Evolutionary conservation across 192 early-diverging fungal species (phyloP).

Genomic region (Rhizophlyctis rosea): DNA sequence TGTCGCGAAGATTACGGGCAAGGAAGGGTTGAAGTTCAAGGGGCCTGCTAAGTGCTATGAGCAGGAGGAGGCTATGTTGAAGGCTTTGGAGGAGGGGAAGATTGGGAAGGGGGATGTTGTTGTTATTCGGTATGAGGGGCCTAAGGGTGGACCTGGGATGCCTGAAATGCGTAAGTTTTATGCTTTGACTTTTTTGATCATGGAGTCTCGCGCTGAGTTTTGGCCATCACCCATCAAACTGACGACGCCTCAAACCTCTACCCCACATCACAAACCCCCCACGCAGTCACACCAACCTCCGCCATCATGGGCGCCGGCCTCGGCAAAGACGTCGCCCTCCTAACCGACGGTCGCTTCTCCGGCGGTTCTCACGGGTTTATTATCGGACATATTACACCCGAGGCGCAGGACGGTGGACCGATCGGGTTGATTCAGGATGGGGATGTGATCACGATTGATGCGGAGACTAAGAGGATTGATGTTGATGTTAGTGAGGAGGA

Average conservation of each 20-base stretch:
- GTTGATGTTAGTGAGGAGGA: conserved; percentile 77
- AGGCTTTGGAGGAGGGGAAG: conserved; percentile 78
- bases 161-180: conserved; percentile 85
- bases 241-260: too few relatives aligned
- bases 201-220: background rate
- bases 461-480: conserved; percentile 70
- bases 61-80: conserved; percentile 88
- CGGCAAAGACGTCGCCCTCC: conserved; percentile 92
- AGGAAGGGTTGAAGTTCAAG: conserved; percentile 88
- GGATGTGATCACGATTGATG: conserved; percentile 88
- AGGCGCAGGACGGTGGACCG: conserved; percentile 95
- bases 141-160: conserved; percentile 98
- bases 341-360: conserved; percentile 99
- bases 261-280: too few relatives aligned
- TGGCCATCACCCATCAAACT: too few relatives aligned
- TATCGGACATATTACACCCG: conserved; percentile 98
- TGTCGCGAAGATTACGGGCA: conserved; percentile 99
- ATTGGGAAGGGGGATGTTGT: conserved; percentile 91
- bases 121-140: conserved; percentile 96
- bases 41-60: conserved; percentile 92
- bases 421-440: conserved; percentile 89
- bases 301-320: conserved; percentile 99
- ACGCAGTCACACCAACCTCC: conserved; percentile 83
- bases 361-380: conserved; percentile 78
- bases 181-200: background rate